phyloP scores from a whole-genome alignment of 2,329 filamentous ascomycete genomes.

The Colletotrichum phormii region DNA sequence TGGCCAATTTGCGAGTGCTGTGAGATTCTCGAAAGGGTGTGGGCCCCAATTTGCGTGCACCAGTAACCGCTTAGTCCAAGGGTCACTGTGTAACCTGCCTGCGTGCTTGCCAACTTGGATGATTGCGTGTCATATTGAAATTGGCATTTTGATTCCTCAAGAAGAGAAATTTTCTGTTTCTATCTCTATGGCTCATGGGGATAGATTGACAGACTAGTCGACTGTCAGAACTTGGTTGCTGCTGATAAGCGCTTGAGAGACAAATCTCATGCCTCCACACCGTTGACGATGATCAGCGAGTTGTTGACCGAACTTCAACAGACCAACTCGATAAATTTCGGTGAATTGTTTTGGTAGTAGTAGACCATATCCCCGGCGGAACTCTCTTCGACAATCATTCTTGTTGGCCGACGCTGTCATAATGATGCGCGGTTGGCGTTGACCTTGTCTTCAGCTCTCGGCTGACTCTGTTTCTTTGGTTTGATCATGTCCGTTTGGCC shows the following conservation, averaged over 20 bases:
- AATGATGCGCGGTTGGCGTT: background rate
- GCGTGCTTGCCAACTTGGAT: background rate
- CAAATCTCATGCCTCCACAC: background rate
- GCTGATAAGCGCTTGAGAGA: background rate
- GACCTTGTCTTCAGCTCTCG: background rate
- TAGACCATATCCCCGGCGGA: background rate
- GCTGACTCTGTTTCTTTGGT: conserved; percentile 1
- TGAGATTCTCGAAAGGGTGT: background rate
- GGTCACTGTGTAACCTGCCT: background rate
- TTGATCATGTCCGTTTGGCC: background rate
- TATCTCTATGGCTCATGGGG: background rate
- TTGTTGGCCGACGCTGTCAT: background rate
- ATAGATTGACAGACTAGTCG: background rate
- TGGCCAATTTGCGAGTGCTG: background rate
- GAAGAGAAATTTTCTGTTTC: background rate
- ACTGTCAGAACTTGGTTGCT: background rate
- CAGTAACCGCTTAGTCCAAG: background rate
- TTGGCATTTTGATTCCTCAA: background rate
- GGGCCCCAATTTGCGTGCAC: background rate
- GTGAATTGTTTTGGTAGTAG: background rate
- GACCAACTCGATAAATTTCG: background rate
- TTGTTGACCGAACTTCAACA: background rate
- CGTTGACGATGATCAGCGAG: background rate
- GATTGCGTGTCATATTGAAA: background rate
- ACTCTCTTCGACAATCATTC: background rate